Evolutionary conservation across 176 grass and related monocot genomes (phyloP).

Genomic region (Chloris gayana): DNA sequence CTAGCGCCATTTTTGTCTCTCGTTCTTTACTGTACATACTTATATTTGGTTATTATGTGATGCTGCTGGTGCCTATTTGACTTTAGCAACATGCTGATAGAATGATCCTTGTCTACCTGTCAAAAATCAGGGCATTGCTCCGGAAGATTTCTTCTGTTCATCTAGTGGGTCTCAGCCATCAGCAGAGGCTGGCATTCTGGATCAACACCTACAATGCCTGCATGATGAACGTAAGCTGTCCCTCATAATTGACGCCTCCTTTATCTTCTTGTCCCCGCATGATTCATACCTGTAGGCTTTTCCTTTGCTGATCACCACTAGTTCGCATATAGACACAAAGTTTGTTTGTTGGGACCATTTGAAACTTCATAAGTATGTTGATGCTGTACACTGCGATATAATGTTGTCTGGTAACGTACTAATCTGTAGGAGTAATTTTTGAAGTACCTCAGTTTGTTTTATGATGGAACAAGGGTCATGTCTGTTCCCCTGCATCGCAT

Average conservation of each 20-base stretch:
- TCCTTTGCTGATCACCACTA: background rate
- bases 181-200: conserved; percentile 82
- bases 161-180: conserved; percentile 59
- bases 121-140: conserved; percentile 55
- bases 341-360: conserved; percentile 13
- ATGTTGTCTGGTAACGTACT: background rate
- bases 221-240: conserved; percentile 87
- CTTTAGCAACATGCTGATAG: background rate
- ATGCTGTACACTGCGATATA: background rate
- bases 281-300: background rate
- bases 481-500: conserved; percentile 26
- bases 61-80: conserved; percentile 32
- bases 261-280: conserved; percentile 19
- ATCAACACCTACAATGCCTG: conserved; percentile 87
- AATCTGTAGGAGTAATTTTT: background rate
- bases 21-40: background rate
- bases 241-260: conserved; percentile 34
- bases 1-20: background rate
- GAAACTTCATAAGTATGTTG: background rate
- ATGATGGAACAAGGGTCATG: conserved; percentile 20
- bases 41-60: background rate
- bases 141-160: conserved; percentile 60
- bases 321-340: background rate
- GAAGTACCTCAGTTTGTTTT: background rate
- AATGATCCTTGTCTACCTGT: conserved; percentile 20